phyloP scores from a whole-genome alignment of 73 alveolate genomes.

The Blepharisma japonicum region DNA sequence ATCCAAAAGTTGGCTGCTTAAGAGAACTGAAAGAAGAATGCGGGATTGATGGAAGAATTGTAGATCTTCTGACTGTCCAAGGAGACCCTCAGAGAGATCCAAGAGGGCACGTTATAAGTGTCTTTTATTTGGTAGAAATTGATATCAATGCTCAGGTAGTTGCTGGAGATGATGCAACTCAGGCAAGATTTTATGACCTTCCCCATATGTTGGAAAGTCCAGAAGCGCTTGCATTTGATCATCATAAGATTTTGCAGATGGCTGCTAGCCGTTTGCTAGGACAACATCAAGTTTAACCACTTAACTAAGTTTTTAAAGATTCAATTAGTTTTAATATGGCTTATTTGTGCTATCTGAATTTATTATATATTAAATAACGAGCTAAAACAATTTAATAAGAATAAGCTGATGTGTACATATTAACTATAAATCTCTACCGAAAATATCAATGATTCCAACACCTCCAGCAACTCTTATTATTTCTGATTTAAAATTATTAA shows the following conservation, averaged over 20 bases:
- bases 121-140: constrained; percentile 82
- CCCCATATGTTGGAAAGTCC: constrained; percentile 58
- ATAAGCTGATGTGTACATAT: no score
- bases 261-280: not conserved
- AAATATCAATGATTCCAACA: no score
- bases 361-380: no score
- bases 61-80: constrained; percentile 87
- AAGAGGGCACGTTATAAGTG: constrained; percentile 93
- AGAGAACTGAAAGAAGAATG: constrained; percentile 97
- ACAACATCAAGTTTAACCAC: no score
- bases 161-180: constrained; percentile 98
- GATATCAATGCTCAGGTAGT: constrained; percentile 74
- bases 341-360: no score
- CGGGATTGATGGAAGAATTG: constrained; percentile 77
- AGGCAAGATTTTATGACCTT: constrained; percentile 86
- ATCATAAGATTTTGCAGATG: constrained; percentile 39
- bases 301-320: no score
- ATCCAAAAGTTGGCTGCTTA: constrained; percentile 86
- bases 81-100: constrained; percentile 98
- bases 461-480: no score
- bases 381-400: no score
- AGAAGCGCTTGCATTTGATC: constrained; percentile 66
- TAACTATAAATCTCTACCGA: no score
- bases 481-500: no score
- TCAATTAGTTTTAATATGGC: no score